Evolutionary conservation across 208 protist species (phyloP), one percentile per base, ranked within the genome.

Genomic region (Crithidia acanthocephali): DNA sequence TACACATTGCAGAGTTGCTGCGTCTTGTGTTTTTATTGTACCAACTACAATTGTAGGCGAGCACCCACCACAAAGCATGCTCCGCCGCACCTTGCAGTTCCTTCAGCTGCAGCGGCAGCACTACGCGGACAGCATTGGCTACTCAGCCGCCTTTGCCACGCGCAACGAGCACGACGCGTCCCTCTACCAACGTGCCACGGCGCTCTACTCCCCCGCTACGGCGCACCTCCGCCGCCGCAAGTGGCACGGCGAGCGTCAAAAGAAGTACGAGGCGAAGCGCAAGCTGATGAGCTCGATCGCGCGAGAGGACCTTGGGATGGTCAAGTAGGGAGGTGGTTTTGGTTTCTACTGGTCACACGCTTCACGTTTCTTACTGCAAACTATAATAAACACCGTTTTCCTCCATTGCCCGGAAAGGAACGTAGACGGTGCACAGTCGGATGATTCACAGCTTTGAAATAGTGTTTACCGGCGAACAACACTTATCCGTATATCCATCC

Each of bases 161-260:
- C 58, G 68, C 5, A 83, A 81, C 44, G 87, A 89, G 63, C 72
- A 63, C 15, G 76, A 80, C 20, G 75, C 79, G 13, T 67, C 60
- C n/a, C 11, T 47, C 2, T 87, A 83, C 50, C 79, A 87, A 67
- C 42, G 66, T 18, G 87, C 84, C 35, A 83, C 71, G 1, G 58
- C 84, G 18, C 22, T 83, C 27, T 92, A 92, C 74, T 92, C 81
- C 6, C 75, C 84, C 3, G 87, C 81, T 2, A 64, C 78, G 11
- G 75, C 69, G 20, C 52, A 69, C 7, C 6, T 89, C 8, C 30
- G 53, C 11, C 76, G 87, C n/a, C 76, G 87, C 18, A 89, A 86
- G 57, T 70, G 75, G 37, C 74, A 86, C 60, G 27, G 30, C 9
- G 68, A 74, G 50, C 75, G 84, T 0, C 83, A 88, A 45, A 79